phyloP scores from a whole-genome alignment of 192 early-diverging fungal genomes.

The Coemansia sp. region DNA sequence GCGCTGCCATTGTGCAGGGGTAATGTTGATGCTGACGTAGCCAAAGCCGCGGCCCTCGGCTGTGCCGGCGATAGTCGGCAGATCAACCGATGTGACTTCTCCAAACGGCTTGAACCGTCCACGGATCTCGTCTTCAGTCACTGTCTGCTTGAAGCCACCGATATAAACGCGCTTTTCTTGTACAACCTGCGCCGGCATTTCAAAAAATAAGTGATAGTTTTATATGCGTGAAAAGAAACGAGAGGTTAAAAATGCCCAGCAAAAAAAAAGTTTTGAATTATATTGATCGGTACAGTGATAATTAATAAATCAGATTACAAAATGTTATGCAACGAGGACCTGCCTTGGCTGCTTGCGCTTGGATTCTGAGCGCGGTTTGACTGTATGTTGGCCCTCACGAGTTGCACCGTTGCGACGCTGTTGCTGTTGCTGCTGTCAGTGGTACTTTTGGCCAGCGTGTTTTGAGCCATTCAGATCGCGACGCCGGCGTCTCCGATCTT shows the following conservation, averaged over 20 bases:
- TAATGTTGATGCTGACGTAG: conserved; percentile 68
- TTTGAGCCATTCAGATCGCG: background rate
- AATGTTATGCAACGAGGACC: background rate
- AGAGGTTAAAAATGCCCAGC: background rate
- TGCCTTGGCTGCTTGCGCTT: background rate
- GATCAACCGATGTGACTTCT: conserved; percentile 29
- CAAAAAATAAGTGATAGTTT: background rate
- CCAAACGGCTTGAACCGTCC: conserved; percentile 77
- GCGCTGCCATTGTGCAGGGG: conserved; percentile 61
- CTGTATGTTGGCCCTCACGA: too few relatives aligned
- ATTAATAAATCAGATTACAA: background rate
- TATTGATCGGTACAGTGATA: too few relatives aligned
- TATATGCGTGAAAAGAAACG: background rate
- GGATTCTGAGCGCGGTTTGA: too few relatives aligned
- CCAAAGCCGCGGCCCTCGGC: conserved; percentile 66
- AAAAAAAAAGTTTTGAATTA: background rate
- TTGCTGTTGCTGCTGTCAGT: background rate
- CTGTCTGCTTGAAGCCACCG: conserved; percentile 64
- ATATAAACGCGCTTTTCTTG: conserved; percentile 68
- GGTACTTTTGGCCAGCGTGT: background rate
- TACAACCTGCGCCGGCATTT: conserved; percentile 21
- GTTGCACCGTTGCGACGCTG: background rate
- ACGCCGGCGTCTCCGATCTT: conserved; percentile 11
- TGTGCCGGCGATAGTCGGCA: conserved; percentile 5
- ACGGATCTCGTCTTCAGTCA: conserved; percentile 57